A percentile compares a stretch with the other conserved stretches of the same genome.
Conservation (phyloP, 2,329 filamentous ascomycete species). For the Xylariomycetidae sp. region DNA sequence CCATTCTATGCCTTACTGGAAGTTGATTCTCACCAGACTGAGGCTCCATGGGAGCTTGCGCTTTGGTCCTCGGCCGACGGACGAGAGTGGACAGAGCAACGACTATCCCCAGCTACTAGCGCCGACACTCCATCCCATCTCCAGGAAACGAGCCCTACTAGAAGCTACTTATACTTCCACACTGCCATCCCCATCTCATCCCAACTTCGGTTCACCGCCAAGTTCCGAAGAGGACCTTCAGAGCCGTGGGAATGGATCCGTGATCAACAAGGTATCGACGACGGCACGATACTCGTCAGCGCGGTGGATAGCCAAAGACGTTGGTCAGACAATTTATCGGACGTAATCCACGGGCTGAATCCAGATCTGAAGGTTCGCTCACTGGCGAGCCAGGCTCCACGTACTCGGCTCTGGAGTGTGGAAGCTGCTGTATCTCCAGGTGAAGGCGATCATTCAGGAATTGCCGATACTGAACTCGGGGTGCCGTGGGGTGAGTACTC, state of each 20-base stretch:
- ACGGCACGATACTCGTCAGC: conserved; percentile 57
- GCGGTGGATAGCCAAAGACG: conserved; percentile 20
- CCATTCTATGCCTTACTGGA: conserved; percentile 66
- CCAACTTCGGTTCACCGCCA: conserved; percentile 68
- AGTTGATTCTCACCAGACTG: conserved; percentile 46
- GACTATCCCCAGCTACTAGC: conserved; percentile 24
- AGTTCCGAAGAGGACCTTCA: conserved; percentile 50
- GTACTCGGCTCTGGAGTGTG: conserved; percentile 66
- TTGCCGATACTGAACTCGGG: conserved; percentile 54
- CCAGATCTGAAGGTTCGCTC: conserved; percentile 47
- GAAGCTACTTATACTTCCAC: conserved; percentile 47
- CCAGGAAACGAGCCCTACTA: conserved; percentile 30
- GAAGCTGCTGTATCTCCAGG: conserved; percentile 50
- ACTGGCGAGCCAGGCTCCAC: conserved; percentile 58
- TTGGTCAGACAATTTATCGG: conserved; percentile 34
- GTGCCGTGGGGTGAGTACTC: conserved; percentile 51
- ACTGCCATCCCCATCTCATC: conserved; percentile 39
- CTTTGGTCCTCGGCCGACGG: conserved; percentile 65
- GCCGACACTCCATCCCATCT: conserved; percentile 44
- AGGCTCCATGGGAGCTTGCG: conserved; percentile 60
- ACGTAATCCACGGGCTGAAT: conserved; percentile 54
- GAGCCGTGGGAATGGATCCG: conserved; percentile 65
- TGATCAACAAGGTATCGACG: conserved; percentile 55
- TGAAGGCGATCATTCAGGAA: conserved; percentile 50
- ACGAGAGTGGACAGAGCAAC: conserved; percentile 48